Percentiles rank a stretch among this genome's conserved stretches.
Conservation (phyloP, 1,284 basidiomycete genomes). For the Paramarasmius palmivorus region DNA sequence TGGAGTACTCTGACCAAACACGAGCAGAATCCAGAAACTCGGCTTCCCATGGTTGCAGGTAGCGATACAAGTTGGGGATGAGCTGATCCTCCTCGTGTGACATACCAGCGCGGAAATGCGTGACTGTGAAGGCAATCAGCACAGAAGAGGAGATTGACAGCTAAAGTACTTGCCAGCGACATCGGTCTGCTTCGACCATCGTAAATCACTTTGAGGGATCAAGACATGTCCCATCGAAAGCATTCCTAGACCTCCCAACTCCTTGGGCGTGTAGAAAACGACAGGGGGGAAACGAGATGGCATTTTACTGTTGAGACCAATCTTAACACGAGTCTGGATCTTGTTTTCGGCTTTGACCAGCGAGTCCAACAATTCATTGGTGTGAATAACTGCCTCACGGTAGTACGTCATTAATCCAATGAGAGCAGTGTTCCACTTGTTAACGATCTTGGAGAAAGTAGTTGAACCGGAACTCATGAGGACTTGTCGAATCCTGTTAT, state of each 20-base stretch:
- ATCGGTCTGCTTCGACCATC: slow-evolving; percentile 99
- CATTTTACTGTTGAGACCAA: slow-evolving; percentile 99
- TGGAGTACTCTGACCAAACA: slow-evolving; percentile 99
- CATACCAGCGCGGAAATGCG: slow-evolving; percentile 98
- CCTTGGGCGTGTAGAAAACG: slow-evolving; percentile 96
- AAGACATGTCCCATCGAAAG: slow-evolving; percentile 99
- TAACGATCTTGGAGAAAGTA: slow-evolving; percentile 99
- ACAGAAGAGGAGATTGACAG: slow-evolving; percentile 11
- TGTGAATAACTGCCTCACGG: slow-evolving; percentile 98
- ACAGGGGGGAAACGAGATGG: slow-evolving; percentile 97
- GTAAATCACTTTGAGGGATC: slow-evolving; percentile 95
- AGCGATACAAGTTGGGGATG: slow-evolving; percentile 97
- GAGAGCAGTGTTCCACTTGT: slow-evolving; percentile 98
- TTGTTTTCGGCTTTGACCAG: slow-evolving; percentile 98
- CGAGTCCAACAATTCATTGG: slow-evolving; percentile 91
- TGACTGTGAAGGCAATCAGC: slow-evolving; percentile 48
- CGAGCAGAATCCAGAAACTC: slow-evolving; percentile 98
- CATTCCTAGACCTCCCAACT: slow-evolving; percentile 98
- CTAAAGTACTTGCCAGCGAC: slow-evolving; percentile 62
- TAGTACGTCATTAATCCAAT: slow-evolving; percentile 98
- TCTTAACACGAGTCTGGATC: slow-evolving; percentile 99
- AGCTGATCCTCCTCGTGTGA: slow-evolving; percentile 92
- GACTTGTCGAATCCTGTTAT: slow-evolving; percentile 95
- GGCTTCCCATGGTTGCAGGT: slow-evolving; percentile 98
- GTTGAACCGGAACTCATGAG: slow-evolving; percentile 99